These are phyloP conservation scores for Saccharomyces paradoxus DNA, from an alignment of 805 yeast species.

Conservation along the genomic window DNA sequence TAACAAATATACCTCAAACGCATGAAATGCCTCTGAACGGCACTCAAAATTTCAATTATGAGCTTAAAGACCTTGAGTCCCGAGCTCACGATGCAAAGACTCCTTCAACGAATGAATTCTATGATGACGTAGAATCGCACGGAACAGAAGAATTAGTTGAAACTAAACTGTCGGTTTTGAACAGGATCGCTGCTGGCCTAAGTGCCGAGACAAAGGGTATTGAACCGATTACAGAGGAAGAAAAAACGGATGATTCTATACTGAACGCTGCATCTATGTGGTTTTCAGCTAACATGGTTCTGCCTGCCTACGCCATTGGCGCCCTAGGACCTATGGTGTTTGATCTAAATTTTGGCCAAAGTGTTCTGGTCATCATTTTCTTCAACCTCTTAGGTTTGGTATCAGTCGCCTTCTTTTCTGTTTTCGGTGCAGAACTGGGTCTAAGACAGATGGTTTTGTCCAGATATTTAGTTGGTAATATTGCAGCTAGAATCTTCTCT, in stretches of 20 bases:
- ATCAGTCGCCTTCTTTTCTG: constrained; percentile 77
- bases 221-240: constrained; percentile 72
- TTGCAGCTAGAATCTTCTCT: constrained; percentile 68
- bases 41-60: not conserved
- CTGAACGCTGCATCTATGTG: constrained; percentile 79
- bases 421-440: constrained; percentile 78
- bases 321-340: constrained; percentile 57
- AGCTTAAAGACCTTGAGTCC: constrained; percentile 1
- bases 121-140: not conserved
- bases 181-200: constrained; percentile 20
- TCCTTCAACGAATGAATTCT: constrained; percentile 1
- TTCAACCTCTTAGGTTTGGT: constrained; percentile 65
- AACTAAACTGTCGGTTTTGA: constrained; percentile 16
- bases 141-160: not conserved
- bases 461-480: constrained; percentile 68
- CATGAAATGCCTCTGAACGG: not conserved
- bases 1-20: not conserved
- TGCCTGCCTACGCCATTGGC: constrained; percentile 77
- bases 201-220: constrained; percentile 65
- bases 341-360: constrained; percentile 65
- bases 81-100: not conserved
- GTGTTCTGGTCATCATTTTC: constrained; percentile 58
- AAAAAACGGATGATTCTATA: constrained; percentile 58
- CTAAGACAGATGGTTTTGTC: constrained; percentile 82
- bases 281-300: constrained; percentile 83